Conservation (phyloP, 2,329 filamentous ascomycete species). For the Alternaria sp. region DNA sequence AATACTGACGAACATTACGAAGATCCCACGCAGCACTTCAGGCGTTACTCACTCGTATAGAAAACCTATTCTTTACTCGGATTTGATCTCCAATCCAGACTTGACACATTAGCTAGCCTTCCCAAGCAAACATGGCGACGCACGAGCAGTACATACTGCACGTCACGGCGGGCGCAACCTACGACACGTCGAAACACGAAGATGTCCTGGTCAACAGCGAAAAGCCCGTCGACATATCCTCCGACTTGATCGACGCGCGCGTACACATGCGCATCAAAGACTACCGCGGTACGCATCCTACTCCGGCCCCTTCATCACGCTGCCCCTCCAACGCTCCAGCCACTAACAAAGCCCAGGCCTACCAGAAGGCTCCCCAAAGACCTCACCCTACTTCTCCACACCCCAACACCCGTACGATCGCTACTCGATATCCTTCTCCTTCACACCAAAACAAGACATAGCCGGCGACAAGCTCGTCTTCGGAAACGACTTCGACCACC, state of each 20-base stretch:
- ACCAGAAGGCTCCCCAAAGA: conserved; percentile 70
- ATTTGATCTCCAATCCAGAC: too few species aligned
- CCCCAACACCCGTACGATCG: conserved; percentile 75
- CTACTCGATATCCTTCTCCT: conserved; percentile 82
- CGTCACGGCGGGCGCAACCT: conserved; percentile 80
- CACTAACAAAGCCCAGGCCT: conserved; percentile 61
- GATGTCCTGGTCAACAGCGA: conserved; percentile 77
- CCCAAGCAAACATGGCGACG: conserved; percentile 50
- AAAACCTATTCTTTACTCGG: background rate
- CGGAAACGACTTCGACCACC: conserved; percentile 93
- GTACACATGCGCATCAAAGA: conserved; percentile 77
- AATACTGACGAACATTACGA: background rate
- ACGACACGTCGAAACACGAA: conserved; percentile 74
- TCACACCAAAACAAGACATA: conserved; percentile 73
- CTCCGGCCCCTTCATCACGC: background rate
- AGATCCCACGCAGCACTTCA: background rate
- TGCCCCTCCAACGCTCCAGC: background rate
- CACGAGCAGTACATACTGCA: conserved; percentile 73
- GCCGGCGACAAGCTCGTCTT: conserved; percentile 79
- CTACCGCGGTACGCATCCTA: conserved; percentile 54
- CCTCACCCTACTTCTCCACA: conserved; percentile 77
- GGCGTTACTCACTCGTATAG: background rate
- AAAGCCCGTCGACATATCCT: conserved; percentile 67
- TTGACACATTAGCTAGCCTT: too few species aligned
- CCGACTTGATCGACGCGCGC: conserved; percentile 67